Evolutionary conservation across 306 rosid genomes (phyloP).

Genomic region (Lathyrus aphaca): DNA sequence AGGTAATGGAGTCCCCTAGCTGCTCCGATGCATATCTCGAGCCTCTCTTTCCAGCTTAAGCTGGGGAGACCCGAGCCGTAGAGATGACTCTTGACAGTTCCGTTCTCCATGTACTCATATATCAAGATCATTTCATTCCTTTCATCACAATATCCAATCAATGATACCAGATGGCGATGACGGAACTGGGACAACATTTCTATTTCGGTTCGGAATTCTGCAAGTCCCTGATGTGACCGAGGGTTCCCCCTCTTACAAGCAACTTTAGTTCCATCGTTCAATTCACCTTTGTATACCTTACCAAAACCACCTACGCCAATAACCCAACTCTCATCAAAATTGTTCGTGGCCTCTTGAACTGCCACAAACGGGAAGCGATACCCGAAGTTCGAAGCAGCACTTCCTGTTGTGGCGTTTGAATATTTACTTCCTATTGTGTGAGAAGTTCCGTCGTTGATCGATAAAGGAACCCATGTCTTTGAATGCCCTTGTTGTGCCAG

Average conservation of each 20-base stretch:
- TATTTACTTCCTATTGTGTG: constrained; percentile 89
- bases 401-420: constrained; percentile 68
- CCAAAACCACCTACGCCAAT: constrained; percentile 95
- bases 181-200: constrained; percentile 93
- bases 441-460: constrained; percentile 66
- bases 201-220: constrained; percentile 91
- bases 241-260: constrained; percentile 97
- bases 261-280: constrained; percentile 82
- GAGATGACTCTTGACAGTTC: constrained; percentile 86
- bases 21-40: constrained; percentile 87
- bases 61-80: constrained; percentile 79
- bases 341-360: constrained; percentile 83
- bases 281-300: constrained; percentile 85
- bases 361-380: constrained; percentile 78
- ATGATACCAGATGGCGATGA: constrained; percentile 91
- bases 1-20: constrained; percentile 98
- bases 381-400: constrained; percentile 66
- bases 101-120: constrained; percentile 95
- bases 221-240: constrained; percentile 82
- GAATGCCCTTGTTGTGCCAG: constrained; percentile 57
- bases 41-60: constrained; percentile 88
- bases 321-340: constrained; percentile 85
- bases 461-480: constrained; percentile 80
- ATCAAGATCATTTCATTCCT: constrained; percentile 89
- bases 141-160: constrained; percentile 93